These are phyloP conservation scores for Leptographium lundbergii DNA, from an alignment of 2,329 filamentous ascomycete species.

Conservation along the genomic window DNA sequence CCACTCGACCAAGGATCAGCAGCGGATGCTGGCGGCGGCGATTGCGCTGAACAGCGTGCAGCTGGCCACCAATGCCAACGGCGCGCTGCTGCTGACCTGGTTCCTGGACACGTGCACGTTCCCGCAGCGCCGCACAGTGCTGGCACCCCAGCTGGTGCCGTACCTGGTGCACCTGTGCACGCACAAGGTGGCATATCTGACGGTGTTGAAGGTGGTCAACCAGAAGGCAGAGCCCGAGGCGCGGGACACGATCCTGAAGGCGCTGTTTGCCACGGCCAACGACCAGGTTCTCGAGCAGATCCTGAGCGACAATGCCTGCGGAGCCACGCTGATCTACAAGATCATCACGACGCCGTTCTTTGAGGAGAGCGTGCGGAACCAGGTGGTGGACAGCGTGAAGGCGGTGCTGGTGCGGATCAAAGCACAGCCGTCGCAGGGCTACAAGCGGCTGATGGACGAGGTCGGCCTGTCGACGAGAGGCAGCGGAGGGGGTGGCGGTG, in stretches of 20 bases:
- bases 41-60: conserved; percentile 97
- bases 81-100: conserved; percentile 88
- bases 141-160: conserved; percentile 83
- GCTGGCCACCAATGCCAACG: conserved; percentile 90
- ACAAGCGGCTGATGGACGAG: conserved; percentile 98
- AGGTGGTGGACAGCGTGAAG: conserved; percentile 87
- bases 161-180: conserved; percentile 93
- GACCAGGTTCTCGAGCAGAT: conserved; percentile 84
- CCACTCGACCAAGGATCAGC: conserved; percentile 87
- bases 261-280: conserved; percentile 81
- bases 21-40: conserved; percentile 82
- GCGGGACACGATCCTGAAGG: conserved; percentile 76
- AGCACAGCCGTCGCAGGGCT: conserved; percentile 86
- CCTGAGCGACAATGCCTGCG: conserved; percentile 78
- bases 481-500: conserved; percentile 23
- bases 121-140: conserved; percentile 76
- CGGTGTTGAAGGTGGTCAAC: conserved; percentile 95
- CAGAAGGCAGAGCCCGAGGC: conserved; percentile 91
- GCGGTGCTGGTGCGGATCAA: conserved; percentile 82
- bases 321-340: conserved; percentile 95
- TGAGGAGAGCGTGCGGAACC: conserved; percentile 75
- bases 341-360: conserved; percentile 96
- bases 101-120: conserved; percentile 97
- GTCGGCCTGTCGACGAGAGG: conserved; percentile 66
- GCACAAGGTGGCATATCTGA: conserved; percentile 95